Conservation (phyloP, 2,329 filamentous ascomycete species). For the Aspergillus jensenii region DNA sequence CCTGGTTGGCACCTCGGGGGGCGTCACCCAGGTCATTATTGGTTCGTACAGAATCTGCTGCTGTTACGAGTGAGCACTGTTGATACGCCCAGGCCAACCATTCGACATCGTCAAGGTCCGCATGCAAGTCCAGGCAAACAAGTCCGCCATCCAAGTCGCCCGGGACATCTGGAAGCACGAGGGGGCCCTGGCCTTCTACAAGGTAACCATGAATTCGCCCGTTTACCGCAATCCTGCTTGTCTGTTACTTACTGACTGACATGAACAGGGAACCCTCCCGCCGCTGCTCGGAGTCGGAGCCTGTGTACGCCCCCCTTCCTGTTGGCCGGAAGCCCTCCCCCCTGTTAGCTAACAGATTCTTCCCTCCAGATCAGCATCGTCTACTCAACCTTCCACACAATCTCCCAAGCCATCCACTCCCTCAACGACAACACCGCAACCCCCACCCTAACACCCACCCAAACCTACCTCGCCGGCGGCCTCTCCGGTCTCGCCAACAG, state of each 20-base stretch:
- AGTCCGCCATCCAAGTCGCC: constrained; percentile 71
- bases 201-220: background rate
- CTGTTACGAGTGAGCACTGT: background rate
- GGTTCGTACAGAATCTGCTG: constrained; percentile 55
- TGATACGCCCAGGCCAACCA: constrained; percentile 52
- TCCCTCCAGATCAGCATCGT: constrained; percentile 67
- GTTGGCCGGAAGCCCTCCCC: no score
- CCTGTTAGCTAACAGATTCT: no score
- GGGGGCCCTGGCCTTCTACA: constrained; percentile 89
- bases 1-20: constrained; percentile 69
- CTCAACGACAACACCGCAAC: constrained; percentile 53
- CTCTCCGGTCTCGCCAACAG: constrained; percentile 88
- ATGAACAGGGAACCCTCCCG: constrained; percentile 77
- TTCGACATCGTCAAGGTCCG: constrained; percentile 95
- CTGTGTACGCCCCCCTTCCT: constrained; percentile 57
- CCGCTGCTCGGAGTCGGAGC: constrained; percentile 90
- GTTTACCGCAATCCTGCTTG: no score
- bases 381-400: constrained; percentile 89
- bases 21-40: constrained; percentile 84
- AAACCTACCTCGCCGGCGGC: constrained; percentile 85
- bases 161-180: constrained; percentile 79
- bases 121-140: constrained; percentile 80
- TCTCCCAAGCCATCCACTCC: constrained; percentile 75
- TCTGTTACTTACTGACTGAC: background rate
- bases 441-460: constrained; percentile 36